These are phyloP conservation scores for Neurospora sp. DNA, from an alignment of 495 filamentous ascomycete genomes.

Conservation along the genomic window DNA sequence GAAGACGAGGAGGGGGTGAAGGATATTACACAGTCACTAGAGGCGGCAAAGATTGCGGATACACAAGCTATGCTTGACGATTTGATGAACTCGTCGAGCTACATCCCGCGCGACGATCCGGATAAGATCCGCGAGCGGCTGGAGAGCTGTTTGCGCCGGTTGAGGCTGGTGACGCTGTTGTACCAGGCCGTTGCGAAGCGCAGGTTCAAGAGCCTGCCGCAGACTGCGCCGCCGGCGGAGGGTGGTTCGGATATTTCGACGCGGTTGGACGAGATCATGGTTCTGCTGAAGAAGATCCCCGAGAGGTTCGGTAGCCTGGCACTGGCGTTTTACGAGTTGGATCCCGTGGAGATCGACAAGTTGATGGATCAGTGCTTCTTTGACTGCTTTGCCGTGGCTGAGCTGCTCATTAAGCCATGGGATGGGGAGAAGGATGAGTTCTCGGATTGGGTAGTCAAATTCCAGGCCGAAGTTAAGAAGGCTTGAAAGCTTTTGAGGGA, in stretches of 20 bases:
- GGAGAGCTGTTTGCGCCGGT: conserved; percentile 43
- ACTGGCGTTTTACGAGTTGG: conserved; percentile 40
- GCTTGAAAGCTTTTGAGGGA: neutral
- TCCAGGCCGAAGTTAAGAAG: conserved; percentile 39
- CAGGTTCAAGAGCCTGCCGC: conserved; percentile 44
- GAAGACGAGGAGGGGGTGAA: conserved; percentile 15
- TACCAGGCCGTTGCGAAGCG: conserved; percentile 53
- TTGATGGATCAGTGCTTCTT: conserved; percentile 40
- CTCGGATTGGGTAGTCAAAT: conserved; percentile 38
- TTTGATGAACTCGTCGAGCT: conserved; percentile 44
- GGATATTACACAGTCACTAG: conserved; percentile 13
- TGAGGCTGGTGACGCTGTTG: conserved; percentile 47
- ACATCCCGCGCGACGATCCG: conserved; percentile 44
- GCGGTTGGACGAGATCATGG: conserved; percentile 36
- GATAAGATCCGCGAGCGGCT: conserved; percentile 45
- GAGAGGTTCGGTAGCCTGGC: conserved; percentile 33
- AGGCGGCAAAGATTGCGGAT: conserved; percentile 8
- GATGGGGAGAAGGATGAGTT: conserved; percentile 36
- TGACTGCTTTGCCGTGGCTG: conserved; percentile 35
- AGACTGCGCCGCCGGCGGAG: conserved; percentile 14
- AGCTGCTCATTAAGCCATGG: conserved; percentile 35
- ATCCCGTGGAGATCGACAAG: conserved; percentile 31
- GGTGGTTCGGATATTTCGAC: conserved; percentile 15
- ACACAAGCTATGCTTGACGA: conserved; percentile 42
- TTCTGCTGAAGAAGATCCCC: conserved; percentile 29